These are phyloP conservation scores for Coprinopsis marcescibilis DNA, from an alignment of 768 basidiomycete genomes.

Conservation along the genomic window DNA sequence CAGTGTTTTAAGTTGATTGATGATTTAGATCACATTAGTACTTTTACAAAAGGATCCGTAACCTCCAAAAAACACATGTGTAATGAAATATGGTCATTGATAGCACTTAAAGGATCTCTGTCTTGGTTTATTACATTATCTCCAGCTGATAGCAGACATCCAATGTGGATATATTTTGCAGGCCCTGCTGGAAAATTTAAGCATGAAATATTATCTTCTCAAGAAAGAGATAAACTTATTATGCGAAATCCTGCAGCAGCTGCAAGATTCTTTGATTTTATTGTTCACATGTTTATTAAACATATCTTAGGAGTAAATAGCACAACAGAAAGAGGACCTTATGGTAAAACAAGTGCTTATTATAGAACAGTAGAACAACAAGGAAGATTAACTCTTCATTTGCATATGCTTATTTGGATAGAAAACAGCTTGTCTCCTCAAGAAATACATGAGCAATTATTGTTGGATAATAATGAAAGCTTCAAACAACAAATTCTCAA, in stretches of 20 bases:
- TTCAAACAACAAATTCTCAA: slow-evolving; percentile 15
- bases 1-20: slow-evolving; percentile 15
- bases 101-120: not conserved
- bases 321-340: slow-evolving; percentile 11
- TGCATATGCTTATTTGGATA: slow-evolving; percentile 34
- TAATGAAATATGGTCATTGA: slow-evolving; percentile 17
- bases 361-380: slow-evolving; percentile 32
- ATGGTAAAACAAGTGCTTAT: slow-evolving; percentile 23
- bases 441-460: slow-evolving; percentile 24
- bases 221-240: slow-evolving; percentile 13
- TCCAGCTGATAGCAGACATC: slow-evolving; percentile 25
- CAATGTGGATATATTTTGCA: slow-evolving; percentile 27
- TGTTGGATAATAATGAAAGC: slow-evolving; percentile 20
- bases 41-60: slow-evolving; percentile 17
- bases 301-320: slow-evolving; percentile 18
- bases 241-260: slow-evolving; percentile 22
- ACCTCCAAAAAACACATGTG: slow-evolving; percentile 19
- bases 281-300: slow-evolving; percentile 23
- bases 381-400: slow-evolving; percentile 30
- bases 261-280: slow-evolving; percentile 27
- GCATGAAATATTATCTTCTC: slow-evolving; percentile 2
- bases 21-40: slow-evolving; percentile 18
- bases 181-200: slow-evolving; percentile 14
- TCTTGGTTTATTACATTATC: slow-evolving; percentile 6
- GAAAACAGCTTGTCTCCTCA: slow-evolving; percentile 22